Evolutionary conservation across 257 asterid species (phyloP), one percentile per base, ranked within the genome.

Genomic region (Lantana camara): DNA sequence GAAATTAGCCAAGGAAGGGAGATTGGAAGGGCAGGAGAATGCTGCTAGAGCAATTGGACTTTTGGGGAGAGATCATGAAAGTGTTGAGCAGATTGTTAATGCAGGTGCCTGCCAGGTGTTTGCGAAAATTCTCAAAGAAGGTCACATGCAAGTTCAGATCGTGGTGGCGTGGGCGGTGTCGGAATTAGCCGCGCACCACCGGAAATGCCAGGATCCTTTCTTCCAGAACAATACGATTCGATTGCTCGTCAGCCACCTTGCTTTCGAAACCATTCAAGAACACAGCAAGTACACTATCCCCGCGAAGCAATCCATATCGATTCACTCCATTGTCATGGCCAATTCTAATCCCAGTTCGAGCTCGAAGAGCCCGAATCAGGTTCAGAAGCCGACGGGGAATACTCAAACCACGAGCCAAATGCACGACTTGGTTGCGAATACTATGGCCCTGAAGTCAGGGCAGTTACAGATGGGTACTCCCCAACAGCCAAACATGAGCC

Each of bases 121-220:
- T 60, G 89, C 95, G 14, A 88, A 88, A 56, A 85, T 88, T 24
- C 87, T 88, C 44, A 88, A 88, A 71, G 96, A 85, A 61, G 96
- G 96, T 0, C 93, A 83, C 68, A 88, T 88, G 96, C 79, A 68
- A 34, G 93, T 88, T 3, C 96, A 85, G 73, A 75, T 85, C 4
- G 79, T 85, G 65, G 96, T 85, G 60, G 94, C 96, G 8, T 85
- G 93, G 96, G 94, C 96, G 0, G 79, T 85, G 0, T 85, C 96
- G 0, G 91, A 85, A 44, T 52, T 85, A 57, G 94, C 96, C 9
- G 88, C 90, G 0, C 82, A 81, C 51, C 85, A 88, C 34, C 93
- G 85, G 2, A 86, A 81, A 15, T 85, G 96, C 69, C 96, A 88
- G 40, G 96, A 88, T 27, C 88, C 83, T 13, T 88, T 88, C 62